Conservation (phyloP, 2,329 filamentous ascomycete genomes). For the Pestalotiopsis sp. region DNA sequence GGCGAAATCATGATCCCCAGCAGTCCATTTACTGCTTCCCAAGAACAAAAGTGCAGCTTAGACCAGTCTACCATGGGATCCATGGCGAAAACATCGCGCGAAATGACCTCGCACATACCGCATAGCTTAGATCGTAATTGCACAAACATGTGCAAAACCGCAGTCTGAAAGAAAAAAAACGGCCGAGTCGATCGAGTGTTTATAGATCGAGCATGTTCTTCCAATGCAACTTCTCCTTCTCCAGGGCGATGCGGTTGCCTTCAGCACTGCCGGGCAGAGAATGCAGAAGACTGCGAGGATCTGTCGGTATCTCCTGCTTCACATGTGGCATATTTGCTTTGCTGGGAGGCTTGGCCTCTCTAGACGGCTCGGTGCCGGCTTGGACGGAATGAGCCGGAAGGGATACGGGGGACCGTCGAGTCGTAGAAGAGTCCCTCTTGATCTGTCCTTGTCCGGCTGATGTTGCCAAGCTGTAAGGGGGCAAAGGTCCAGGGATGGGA, state of each 20-base stretch:
- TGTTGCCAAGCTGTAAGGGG: background rate
- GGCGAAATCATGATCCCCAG: too few relatives aligned
- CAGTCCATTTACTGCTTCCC: too few relatives aligned
- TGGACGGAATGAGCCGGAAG: background rate
- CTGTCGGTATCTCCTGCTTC: too few relatives aligned
- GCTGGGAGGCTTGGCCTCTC: background rate
- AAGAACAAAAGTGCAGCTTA: too few relatives aligned
- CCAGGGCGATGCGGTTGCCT: background rate
- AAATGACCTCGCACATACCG: too few relatives aligned
- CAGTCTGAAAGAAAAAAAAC: background rate
- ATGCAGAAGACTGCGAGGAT: background rate
- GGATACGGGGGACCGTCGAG: background rate
- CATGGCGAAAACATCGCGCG: too few relatives aligned
- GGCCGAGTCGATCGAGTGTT: background rate
- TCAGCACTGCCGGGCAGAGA: background rate
- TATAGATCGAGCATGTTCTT: background rate
- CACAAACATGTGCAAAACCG: background rate
- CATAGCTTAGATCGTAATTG: too few relatives aligned
- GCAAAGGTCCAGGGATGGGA: background rate
- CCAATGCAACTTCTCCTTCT: background rate
- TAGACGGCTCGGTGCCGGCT: background rate
- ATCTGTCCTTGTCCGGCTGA: background rate
- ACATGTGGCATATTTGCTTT: background rate
- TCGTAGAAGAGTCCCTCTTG: background rate
- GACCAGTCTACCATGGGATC: too few relatives aligned